Percentiles rank a stretch among this genome's conserved stretches.
phyloP scores from a whole-genome alignment of 2,329 filamentous ascomycete species.

The Colletotrichum higginsianum region DNA sequence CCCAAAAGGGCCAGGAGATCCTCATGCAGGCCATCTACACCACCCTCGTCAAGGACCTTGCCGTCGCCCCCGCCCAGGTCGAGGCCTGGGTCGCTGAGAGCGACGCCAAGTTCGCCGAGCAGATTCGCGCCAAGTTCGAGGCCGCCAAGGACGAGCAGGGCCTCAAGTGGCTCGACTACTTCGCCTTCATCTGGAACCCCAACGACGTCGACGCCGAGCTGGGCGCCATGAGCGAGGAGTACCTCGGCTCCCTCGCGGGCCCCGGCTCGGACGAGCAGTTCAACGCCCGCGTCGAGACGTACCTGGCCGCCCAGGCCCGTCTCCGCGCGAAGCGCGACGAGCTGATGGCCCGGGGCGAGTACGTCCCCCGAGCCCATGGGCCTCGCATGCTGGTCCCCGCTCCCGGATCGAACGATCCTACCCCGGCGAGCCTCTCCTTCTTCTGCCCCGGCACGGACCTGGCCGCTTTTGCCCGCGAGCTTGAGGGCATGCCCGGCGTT shows the following conservation, averaged over 20 bases:
- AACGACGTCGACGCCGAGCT: neutral
- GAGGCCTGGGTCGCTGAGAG: too few species aligned
- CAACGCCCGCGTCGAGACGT: neutral
- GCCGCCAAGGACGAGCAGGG: too few species aligned
- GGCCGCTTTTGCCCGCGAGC: too few species aligned
- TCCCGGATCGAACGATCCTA: too few species aligned
- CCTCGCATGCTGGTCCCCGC: too few species aligned
- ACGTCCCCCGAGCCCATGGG: neutral
- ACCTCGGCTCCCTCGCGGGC: neutral
- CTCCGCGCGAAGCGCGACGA: neutral
- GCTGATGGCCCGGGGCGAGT: neutral
- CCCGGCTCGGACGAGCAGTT: neutral
- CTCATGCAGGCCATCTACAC: neutral
- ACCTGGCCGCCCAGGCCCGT: neutral
- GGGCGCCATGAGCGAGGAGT: neutral
- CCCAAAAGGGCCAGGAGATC: neutral
- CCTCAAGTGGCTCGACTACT: neutral
- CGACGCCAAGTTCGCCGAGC: too few species aligned
- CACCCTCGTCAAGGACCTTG: neutral
- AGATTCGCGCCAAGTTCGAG: too few species aligned
- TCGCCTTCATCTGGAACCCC: conserved; percentile 27
- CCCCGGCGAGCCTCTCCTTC: too few species aligned
- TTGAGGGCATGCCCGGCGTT: neutral
- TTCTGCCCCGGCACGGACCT: too few species aligned
- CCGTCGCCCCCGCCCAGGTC: too few species aligned